Conservation (phyloP, 2,329 filamentous ascomycete species). For the Calonectria leucothoes region DNA sequence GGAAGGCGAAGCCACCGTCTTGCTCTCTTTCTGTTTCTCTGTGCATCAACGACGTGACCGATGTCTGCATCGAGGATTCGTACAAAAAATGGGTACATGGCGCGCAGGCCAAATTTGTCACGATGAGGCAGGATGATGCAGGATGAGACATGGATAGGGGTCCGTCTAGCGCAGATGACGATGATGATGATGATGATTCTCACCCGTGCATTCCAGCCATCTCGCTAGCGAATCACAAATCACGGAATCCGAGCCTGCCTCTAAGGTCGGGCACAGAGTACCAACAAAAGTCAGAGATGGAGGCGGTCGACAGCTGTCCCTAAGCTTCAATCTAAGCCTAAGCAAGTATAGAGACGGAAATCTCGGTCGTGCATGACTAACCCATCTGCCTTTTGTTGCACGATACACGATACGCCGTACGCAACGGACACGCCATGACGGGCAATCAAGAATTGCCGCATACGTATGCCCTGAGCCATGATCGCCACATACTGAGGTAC, state of each 20-base stretch:
- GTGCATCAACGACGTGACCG: not conserved
- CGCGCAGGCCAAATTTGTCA: not conserved
- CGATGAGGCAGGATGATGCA: not conserved
- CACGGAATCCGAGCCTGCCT: not conserved
- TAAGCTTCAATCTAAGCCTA: slow-evolving; percentile 11
- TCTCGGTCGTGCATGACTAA: not conserved
- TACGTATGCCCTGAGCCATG: not conserved
- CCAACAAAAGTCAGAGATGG: not conserved
- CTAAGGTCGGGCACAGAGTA: not conserved
- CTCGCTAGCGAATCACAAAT: slow-evolving; percentile 6
- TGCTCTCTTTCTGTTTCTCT: not conserved
- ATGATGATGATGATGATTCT: not conserved
- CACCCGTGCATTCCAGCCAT: slow-evolving; percentile 22
- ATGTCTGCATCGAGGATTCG: not conserved
- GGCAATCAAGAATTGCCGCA: not conserved
- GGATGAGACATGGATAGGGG: not conserved
- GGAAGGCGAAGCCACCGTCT: not conserved
- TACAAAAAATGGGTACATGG: not conserved
- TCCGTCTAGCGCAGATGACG: not conserved
- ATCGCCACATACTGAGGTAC: too few relatives aligned
- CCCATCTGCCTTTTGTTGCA: not conserved
- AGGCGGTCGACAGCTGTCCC: not conserved
- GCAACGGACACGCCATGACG: not conserved
- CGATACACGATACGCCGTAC: not conserved
- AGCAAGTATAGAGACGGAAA: slow-evolving; percentile 7